Evolutionary conservation across 352 stramenopile genomes (phyloP).

Genomic region (Globisporangium spiculum): DNA sequence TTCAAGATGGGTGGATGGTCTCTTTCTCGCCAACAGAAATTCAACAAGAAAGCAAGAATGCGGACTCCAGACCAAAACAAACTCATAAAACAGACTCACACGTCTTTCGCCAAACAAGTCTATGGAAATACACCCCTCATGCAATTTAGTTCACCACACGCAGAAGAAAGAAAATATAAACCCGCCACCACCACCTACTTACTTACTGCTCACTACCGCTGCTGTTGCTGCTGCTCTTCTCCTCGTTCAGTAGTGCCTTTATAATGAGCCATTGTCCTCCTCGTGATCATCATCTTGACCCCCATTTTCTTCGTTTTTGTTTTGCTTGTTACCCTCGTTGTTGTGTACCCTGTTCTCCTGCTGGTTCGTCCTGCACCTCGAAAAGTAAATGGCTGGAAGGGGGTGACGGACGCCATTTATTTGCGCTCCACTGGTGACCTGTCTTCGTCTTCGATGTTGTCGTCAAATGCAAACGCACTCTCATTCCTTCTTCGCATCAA

Average conservation of each 20-base stretch:
- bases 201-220: neutral
- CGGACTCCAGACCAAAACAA: neutral
- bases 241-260: neutral
- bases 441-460: neutral
- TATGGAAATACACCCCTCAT: conserved; percentile 3
- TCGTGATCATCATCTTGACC: neutral
- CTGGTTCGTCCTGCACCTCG: neutral
- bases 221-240: neutral
- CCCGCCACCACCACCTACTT: neutral
- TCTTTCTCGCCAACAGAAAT: neutral
- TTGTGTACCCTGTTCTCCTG: neutral
- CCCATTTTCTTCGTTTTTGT: neutral
- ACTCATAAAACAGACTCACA: neutral
- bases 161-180: neutral
- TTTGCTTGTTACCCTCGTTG: neutral
- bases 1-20: neutral
- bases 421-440: neutral
- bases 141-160: conserved; percentile 3
- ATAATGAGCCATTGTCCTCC: neutral
- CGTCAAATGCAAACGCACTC: neutral
- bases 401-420: neutral
- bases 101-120: neutral
- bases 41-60: conserved; percentile 1
- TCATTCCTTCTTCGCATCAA: conserved; percentile 18
- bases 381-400: neutral